phyloP scores from a whole-genome alignment of 306 rosid species.

The Cicer chorassanicum region DNA sequence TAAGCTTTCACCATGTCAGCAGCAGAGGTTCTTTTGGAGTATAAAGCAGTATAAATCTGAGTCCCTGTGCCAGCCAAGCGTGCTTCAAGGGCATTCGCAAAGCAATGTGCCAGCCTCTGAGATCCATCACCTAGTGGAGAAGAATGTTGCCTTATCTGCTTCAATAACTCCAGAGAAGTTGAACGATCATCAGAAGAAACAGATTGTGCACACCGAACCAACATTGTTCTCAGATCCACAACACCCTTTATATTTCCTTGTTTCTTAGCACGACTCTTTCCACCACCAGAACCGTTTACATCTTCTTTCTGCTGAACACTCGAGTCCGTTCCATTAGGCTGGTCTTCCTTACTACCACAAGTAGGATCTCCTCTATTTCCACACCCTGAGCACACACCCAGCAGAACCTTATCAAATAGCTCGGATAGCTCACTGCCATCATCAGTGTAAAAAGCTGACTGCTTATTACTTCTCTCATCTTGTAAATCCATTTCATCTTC shows the following conservation, averaged over 20 bases:
- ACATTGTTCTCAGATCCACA: slow-evolving; percentile 66
- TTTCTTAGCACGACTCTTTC: slow-evolving; percentile 46
- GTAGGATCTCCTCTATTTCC: slow-evolving; percentile 13
- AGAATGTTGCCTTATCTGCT: slow-evolving; percentile 72
- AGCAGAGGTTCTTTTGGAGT: slow-evolving; percentile 52
- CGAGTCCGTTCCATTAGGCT: slow-evolving; percentile 21
- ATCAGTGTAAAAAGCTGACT: slow-evolving; percentile 49
- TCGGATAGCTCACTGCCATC: slow-evolving; percentile 59
- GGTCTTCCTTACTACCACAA: slow-evolving; percentile 24
- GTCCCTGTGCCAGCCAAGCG: slow-evolving; percentile 68
- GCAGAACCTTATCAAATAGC: slow-evolving; percentile 57
- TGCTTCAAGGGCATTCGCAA: slow-evolving; percentile 70
- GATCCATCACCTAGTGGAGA: slow-evolving; percentile 67
- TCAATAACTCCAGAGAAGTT: slow-evolving; percentile 61
- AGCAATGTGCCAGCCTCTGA: slow-evolving; percentile 74
- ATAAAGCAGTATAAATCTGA: slow-evolving; percentile 46
- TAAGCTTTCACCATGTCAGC: slow-evolving; percentile 65
- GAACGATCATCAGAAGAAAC: slow-evolving; percentile 60
- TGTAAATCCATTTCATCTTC: slow-evolving; percentile 40
- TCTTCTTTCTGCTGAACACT: slow-evolving; percentile 49
- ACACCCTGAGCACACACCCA: slow-evolving; percentile 30
- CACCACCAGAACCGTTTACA: slow-evolving; percentile 45
- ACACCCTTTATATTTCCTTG: slow-evolving; percentile 50
- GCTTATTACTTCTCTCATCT: slow-evolving; percentile 63
- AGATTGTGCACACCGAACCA: slow-evolving; percentile 69